Evolutionary conservation across 2,329 filamentous ascomycete species (phyloP), one percentile per base, ranked within the genome.

Genomic region (Colletotrichum tropicicola): DNA sequence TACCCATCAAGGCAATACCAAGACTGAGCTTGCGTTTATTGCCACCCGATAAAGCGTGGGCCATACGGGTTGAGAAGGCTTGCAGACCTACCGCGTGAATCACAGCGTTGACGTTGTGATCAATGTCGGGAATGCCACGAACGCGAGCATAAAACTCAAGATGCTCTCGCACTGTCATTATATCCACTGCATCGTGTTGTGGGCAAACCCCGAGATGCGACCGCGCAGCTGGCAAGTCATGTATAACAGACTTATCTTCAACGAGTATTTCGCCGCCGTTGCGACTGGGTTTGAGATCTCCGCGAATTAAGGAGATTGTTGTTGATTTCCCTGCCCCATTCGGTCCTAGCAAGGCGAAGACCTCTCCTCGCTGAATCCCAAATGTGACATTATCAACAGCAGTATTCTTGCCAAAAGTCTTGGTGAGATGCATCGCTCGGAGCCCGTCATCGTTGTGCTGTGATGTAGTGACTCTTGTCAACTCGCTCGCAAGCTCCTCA

Each of bases 261-360:
- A 98, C 91, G 43, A 93, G 85, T 5, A 98, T 88, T 61, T 97
- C 92, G 30, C 93, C 92, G n/a, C 87, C 86, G 57, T 88, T 86
- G 58, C 79, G 80, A 51, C 87, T 89, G 0, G 94, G 93, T 54
- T 89, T 88, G 27, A 95, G 85, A 72, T 98, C 94, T n/a, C 95
- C 95, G 67, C 94, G 88, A 69, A 98, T 93, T 44, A 97, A 82
- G 2, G 91, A 93, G 70, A 98, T 97, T 0, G 92, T 97, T 0
- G 94, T 97, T 0, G 91, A 93, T 72, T 98, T 98, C 61, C 94
- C 94, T 1, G 94, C 95, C 23, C 94, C 94, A 73, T 97, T 97
- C 15, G 94, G 94, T 0, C 94, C 94, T 1, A 98, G 85, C 0
- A 98, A 84, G 0, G 94, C 94, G 77, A 97, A 97, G 1, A 97